These are phyloP conservation scores for Podosphaera xanthii DNA, from an alignment of 2,329 filamentous ascomycete genomes.

Conservation along the genomic window DNA sequence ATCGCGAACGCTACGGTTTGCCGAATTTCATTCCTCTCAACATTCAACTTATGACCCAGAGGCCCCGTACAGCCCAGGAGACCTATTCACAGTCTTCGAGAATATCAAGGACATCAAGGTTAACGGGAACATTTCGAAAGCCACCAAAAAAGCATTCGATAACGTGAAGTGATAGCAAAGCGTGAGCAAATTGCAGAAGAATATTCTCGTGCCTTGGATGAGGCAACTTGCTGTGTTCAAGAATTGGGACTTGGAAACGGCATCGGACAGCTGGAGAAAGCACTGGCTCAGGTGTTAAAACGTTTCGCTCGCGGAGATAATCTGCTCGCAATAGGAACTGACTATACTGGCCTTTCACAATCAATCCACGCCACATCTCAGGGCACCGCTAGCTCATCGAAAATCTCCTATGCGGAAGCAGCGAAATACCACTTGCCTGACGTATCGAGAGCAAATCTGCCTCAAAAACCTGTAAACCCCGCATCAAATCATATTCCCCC, in stretches of 20 bases:
- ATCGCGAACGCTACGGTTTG: too few species aligned
- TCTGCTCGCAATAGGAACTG: not conserved
- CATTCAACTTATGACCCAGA: not conserved
- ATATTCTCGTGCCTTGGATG: too few species aligned
- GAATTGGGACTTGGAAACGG: too few species aligned
- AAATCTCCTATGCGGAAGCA: too few species aligned
- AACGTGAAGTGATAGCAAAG: not conserved
- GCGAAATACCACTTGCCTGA: too few species aligned
- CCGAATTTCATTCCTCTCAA: too few species aligned
- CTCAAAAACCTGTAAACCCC: not conserved
- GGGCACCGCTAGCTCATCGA: too few species aligned
- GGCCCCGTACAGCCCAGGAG: not conserved
- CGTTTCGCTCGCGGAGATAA: not conserved
- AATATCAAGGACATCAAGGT: not conserved
- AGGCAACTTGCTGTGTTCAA: too few species aligned
- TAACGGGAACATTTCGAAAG: too few species aligned
- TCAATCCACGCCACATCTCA: too few species aligned
- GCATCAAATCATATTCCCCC: not conserved
- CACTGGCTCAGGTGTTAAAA: not conserved
- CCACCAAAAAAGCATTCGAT: not conserved
- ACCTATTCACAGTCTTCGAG: not conserved
- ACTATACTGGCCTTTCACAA: not conserved
- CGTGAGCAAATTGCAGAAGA: not conserved
- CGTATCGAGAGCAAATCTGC: not conserved
- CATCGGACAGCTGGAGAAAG: not conserved